Evolutionary conservation across 2,329 filamentous ascomycete species (phyloP), one percentile per base, ranked within the genome.

Genomic region (Westerdykella sp.): DNA sequence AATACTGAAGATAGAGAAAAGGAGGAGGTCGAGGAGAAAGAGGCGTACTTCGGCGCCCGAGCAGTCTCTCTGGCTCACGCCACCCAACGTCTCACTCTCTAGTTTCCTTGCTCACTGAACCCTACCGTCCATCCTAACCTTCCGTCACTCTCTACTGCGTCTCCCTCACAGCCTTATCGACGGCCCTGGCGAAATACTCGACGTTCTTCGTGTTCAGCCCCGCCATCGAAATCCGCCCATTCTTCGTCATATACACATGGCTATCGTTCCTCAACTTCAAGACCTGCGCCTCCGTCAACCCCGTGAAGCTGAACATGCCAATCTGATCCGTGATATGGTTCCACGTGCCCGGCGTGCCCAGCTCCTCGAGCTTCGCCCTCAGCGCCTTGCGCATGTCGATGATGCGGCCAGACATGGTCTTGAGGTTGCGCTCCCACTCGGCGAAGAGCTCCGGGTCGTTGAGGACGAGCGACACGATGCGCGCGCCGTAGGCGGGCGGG

Each of bases 271-370:
- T 77, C 48, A 93, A 72, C 70, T 80, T 81, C 55, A 78, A 56
- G 6, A 91, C 87, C 65, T 93, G 87, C 49, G 78, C 65, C 71
- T 89, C 85, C 11, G 68, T 78, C 65, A 94, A 70, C 11, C 87
- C 87, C 1, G 87, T 94, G 68, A 95, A 98, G 68, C 84, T 91
- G 73, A 98, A 98, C 93, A 98, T 98, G 73, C 93, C 93, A 64
- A 98, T 98, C 77, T 98, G 93, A 60, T 94, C 87, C 13, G 90
- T 96, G 66, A 98, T 95, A 72, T 98, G 93, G 63, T 90, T 87
- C 93, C 93, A 98, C 12, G 79, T 85, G 25, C 91, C 91, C 0
- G 91, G 91, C 0, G 93, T 96, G 23, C 80, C 81, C 46, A 91
- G 78, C 61, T 83, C 80, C 71, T 97, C 91, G 10, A 98, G 80